Base-by-base conservation (phyloP, 495 filamentous ascomycete genomes). In the Oidiodendron maius region DNA sequence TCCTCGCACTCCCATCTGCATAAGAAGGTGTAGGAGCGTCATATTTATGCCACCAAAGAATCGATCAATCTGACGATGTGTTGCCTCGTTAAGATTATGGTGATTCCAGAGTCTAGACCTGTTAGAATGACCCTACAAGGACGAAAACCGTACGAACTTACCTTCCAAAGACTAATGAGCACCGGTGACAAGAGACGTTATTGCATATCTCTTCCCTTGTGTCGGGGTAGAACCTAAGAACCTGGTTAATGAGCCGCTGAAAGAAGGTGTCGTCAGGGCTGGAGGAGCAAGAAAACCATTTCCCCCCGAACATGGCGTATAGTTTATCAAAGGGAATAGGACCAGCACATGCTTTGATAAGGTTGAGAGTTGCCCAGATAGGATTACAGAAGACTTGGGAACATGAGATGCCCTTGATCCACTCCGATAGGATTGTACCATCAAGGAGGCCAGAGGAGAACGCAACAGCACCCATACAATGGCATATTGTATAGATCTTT, bases 341-440 rank as follows among this genome's bases (percentile, higher is more conserved):
- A 18, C 57, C 53, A 36, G 61, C 56, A 1, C 69, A 64, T 24
- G 73, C 74, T 64, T 86, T 86, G 50, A 74, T 56, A 55, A 76
- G 66, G 59, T 87, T 86, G 52, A 76, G 61, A 4, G 65, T 66
- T 23, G 61, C 64, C 68, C 77, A 85, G 28, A 76, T 66, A 5
- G 81, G 81, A 59, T 82, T 77, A 62, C 81, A 74, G 66, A 87
- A 84, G 1, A 85, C 81, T 25, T 82, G 75, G 28, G 71, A 78
- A 51, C 72, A 75, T 1, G 77, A 81, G 36, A 85, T 64, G 15
- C 83, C 83, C 30, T 64, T 61, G 58, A 84, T 70, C 75, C 77
- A 83, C 20, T 59, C 55, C 0, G 70, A 41, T 3, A 75, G 71
- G 51, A 86, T 81, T 0, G 74, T 78, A 38, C 82, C 82, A 58